Percentiles rank a stretch among this genome's conserved stretches.
phyloP scores from a whole-genome alignment of 257 asterid genomes.

The Solanum raphanifolium region DNA sequence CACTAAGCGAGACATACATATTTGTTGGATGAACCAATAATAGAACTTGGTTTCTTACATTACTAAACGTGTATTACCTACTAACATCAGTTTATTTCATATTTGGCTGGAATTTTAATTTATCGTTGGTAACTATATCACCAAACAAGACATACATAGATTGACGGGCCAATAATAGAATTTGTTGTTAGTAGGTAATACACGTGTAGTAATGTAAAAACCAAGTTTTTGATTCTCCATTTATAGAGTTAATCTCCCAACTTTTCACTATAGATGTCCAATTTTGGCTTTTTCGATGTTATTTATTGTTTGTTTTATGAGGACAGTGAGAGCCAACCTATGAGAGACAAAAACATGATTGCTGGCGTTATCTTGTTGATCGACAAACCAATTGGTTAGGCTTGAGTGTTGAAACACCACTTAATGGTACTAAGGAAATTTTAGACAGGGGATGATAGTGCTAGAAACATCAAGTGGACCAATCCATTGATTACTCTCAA shows the following conservation, averaged over 20 bases:
- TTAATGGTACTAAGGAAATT: not conserved
- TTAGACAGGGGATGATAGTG: not conserved
- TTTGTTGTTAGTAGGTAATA: not conserved
- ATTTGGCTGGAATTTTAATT: not conserved
- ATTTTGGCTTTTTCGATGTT: not conserved
- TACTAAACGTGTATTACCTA: not conserved
- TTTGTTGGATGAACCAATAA: not conserved
- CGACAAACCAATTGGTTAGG: not conserved
- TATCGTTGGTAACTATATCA: not conserved
- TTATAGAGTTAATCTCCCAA: not conserved
- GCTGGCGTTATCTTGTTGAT: no score
- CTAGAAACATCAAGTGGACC: not conserved
- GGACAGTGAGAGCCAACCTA: not conserved
- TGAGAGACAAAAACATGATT: no score
- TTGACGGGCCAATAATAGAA: not conserved
- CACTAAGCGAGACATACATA: not conserved
- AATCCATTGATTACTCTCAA: not conserved
- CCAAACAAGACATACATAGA: not conserved
- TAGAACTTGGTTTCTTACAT: not conserved
- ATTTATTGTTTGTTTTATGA: not conserved
- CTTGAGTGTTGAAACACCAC: not conserved
- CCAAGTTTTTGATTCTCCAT: not conserved
- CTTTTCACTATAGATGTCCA: not conserved
- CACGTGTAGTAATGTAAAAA: not conserved
- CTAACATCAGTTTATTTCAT: not conserved